Evolutionary conservation across 129 eudicot genomes (phyloP).

Genomic region (Chrysanthemum lavandulifolium): DNA sequence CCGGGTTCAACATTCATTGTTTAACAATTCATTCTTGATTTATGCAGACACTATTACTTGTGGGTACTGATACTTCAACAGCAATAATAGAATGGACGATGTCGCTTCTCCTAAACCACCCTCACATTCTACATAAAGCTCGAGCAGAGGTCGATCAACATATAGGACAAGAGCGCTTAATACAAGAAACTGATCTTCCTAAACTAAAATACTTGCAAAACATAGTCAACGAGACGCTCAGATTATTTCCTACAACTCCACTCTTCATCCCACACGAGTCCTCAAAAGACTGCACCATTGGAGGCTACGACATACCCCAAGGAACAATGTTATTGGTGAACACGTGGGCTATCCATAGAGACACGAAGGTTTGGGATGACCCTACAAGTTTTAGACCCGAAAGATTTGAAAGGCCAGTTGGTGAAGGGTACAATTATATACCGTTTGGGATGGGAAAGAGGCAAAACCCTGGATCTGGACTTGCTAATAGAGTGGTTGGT

Average conservation of each 20-base stretch:
- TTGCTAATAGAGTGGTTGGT: constrained; percentile 35
- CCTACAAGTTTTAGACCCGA: constrained; percentile 47
- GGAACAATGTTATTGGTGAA: constrained; percentile 50
- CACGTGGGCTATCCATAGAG: constrained; percentile 50
- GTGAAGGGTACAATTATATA: constrained; percentile 37
- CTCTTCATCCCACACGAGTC: constrained; percentile 47
- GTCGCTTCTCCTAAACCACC: constrained; percentile 52
- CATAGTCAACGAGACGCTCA: constrained; percentile 43
- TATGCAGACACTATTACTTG: constrained; percentile 35
- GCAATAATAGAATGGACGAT: constrained; percentile 47
- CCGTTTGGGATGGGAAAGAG: constrained; percentile 53
- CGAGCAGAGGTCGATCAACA: constrained; percentile 38
- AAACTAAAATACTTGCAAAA: constrained; percentile 42
- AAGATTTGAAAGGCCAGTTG: constrained; percentile 35
- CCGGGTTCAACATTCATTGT: neutral
- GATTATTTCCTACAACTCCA: constrained; percentile 48
- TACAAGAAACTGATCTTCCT: constrained; percentile 37
- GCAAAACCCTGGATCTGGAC: constrained; percentile 48
- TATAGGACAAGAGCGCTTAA: constrained; percentile 34
- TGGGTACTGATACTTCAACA: constrained; percentile 43
- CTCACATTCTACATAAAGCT: constrained; percentile 35
- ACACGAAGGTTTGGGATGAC: constrained; percentile 48
- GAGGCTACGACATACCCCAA: constrained; percentile 37
- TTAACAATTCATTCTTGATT: neutral
- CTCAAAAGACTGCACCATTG: constrained; percentile 37